Percentiles rank a stretch among this genome's conserved stretches.
phyloP scores from a whole-genome alignment of 306 rosid species.

The Ormosia emarginata region DNA sequence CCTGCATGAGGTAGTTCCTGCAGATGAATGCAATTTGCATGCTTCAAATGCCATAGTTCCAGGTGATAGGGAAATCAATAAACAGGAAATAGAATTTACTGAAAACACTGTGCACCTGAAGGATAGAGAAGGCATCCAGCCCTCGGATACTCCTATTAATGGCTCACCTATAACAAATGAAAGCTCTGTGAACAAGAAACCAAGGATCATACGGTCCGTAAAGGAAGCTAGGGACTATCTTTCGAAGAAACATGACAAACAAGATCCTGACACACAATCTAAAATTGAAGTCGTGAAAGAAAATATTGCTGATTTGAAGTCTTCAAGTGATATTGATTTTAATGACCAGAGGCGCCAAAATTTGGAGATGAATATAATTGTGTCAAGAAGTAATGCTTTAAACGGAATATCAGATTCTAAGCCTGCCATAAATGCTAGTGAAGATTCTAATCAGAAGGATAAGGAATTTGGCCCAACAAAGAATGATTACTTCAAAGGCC shows the following conservation, averaged over 20 bases:
- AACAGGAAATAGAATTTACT: constrained; percentile 25
- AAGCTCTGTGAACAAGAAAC: constrained; percentile 38
- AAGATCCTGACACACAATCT: constrained; percentile 25
- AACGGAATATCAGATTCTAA: constrained; percentile 33
- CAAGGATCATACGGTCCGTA: constrained; percentile 70
- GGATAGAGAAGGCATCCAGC: constrained; percentile 15
- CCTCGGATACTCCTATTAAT: constrained; percentile 19
- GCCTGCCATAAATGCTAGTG: constrained; percentile 24
- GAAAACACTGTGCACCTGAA: constrained; percentile 18
- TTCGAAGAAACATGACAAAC: constrained; percentile 44
- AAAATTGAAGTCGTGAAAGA: constrained; percentile 25
- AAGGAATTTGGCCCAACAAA: constrained; percentile 22
- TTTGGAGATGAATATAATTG: constrained; percentile 14
- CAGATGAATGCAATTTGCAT: constrained; percentile 22
- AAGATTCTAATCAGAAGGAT: constrained; percentile 38
- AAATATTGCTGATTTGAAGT: constrained; percentile 29
- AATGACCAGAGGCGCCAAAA: constrained; percentile 18
- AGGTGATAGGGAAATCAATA: constrained; percentile 22
- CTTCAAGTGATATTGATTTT: constrained; percentile 31
- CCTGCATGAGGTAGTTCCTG: constrained; percentile 19
- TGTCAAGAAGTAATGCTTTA: constrained; percentile 22
- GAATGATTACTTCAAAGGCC: constrained; percentile 25
- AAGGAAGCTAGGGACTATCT: constrained; percentile 89
- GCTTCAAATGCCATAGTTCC: constrained; percentile 33
- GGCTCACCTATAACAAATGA: constrained; percentile 34